Conservation (phyloP, 257 asterid genomes). For the Solanum boliviense region DNA sequence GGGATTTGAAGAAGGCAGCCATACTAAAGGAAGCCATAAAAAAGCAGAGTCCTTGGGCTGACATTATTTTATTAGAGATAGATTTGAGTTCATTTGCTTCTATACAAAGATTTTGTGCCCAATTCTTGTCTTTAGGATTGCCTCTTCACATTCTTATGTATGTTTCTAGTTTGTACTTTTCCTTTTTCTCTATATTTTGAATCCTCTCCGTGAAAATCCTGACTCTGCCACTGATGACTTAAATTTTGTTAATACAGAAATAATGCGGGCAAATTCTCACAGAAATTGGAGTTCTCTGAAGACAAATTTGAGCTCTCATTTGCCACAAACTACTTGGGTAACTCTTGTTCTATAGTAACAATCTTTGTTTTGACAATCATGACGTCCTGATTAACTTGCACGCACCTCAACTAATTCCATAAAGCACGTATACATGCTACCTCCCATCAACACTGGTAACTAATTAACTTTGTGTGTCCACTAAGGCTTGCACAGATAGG, state of each 20-base stretch:
- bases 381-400: neutral
- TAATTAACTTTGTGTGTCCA: neutral
- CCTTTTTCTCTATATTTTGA: neutral
- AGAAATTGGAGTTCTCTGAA: constrained; percentile 75
- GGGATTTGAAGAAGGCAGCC: constrained; percentile 73
- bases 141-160: constrained; percentile 89
- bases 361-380: neutral
- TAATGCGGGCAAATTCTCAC: constrained; percentile 91
- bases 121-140: constrained; percentile 49
- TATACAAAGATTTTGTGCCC: constrained; percentile 52
- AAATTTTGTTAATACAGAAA: constrained; percentile 38
- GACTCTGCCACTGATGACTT: neutral
- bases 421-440: neutral
- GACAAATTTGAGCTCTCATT: constrained; percentile 84
- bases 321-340: constrained; percentile 89
- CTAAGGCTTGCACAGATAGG: neutral
- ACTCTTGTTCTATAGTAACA: neutral
- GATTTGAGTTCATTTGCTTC: constrained; percentile 78
- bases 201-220: neutral
- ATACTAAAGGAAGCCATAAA: constrained; percentile 48
- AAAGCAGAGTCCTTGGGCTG: constrained; percentile 51
- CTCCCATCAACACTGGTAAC: neutral
- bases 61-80: constrained; percentile 53
- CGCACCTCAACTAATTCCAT: neutral
- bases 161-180: neutral